These are phyloP conservation scores for Cercospora sp. DNA, from an alignment of 2,329 filamentous ascomycete genomes.

Conservation along the genomic window DNA sequence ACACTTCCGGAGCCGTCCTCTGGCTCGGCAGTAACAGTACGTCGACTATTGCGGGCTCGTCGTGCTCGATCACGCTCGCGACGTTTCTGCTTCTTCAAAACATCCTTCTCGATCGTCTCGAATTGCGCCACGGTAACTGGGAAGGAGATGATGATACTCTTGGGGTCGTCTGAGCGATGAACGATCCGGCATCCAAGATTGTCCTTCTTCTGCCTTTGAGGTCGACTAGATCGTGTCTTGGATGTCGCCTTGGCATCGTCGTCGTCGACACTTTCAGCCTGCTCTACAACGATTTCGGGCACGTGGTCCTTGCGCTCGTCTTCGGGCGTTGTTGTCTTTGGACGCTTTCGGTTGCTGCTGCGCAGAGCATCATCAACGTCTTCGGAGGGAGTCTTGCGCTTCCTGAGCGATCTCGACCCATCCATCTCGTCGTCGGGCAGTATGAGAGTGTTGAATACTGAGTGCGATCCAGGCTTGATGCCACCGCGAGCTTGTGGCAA, in stretches of 20 bases:
- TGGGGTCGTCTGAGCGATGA: constrained; percentile 36
- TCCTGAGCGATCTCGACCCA: constrained; percentile 72
- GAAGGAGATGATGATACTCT: constrained; percentile 56
- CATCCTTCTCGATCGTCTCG: constrained; percentile 39
- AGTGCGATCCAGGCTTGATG: constrained; percentile 69
- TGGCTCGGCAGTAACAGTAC: constrained; percentile 41
- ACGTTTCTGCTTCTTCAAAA: constrained; percentile 56
- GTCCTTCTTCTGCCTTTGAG: constrained; percentile 56
- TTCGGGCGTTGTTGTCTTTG: constrained; percentile 40
- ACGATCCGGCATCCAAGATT: constrained; percentile 38
- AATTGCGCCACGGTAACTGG: constrained; percentile 39
- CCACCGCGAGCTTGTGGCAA: constrained; percentile 67
- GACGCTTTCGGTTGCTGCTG: constrained; percentile 44
- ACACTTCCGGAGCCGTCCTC: constrained; percentile 40
- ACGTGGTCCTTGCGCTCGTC: constrained; percentile 20
- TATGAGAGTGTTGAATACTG: constrained; percentile 72
- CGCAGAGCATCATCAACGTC: constrained; percentile 48
- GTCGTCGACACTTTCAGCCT: constrained; percentile 27
- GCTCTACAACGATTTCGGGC: constrained; percentile 21
- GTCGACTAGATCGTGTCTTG: constrained; percentile 43
- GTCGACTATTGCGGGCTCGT: constrained; percentile 47
- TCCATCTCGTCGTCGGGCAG: constrained; percentile 72
- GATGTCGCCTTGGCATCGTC: constrained; percentile 30
- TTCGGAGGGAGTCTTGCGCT: constrained; percentile 75
- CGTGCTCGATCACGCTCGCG: constrained; percentile 47